Base-by-base conservation (phyloP, 2,329 filamentous ascomycete species). In the Trichoderma simmonsii region DNA sequence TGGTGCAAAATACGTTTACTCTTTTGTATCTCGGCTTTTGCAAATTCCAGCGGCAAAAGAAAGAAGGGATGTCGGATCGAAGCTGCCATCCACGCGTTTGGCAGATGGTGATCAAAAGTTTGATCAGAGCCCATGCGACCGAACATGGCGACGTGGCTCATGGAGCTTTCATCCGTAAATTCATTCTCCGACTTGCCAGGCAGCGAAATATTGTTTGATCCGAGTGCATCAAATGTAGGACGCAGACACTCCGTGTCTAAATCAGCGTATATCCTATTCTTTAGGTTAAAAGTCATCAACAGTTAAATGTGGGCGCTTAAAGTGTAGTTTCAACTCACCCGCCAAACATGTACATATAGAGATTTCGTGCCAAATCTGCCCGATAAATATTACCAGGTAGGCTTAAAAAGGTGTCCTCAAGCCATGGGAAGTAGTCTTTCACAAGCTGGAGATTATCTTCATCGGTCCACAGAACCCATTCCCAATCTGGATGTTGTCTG, bases 311-410 rank as follows among this genome's bases (percentile, higher is more conserved):
- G 43, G 70, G 72, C 7, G 73, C 74, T 18, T 78, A 75, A n/a
- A 74, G 72, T 8, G 77, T 74, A 51, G 43, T 12, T 21, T 28
- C 12, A 62, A 75, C 77, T 71, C 56, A 77, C 75, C 80, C 80
- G 57, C 79, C 79, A 76, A 79, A 81, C 21, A 79, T 77, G 66
- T 81, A 80, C 79, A 81, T 80, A 72, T 81, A 81, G 24, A 81
- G 66, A 66, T 81, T 79, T 18, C 79, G 75, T 32, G 75, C 76
- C 63, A 80, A 65, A 60, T 81, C 80, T 9, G 77, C 79, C 12
- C 78, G 75, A 70, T 79, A 81, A 51, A 81, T 81, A 18, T 77
- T 75, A 12, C 78, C 76, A 3, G 77, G 76, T 14, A 81, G 73
- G 8, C 69, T 74, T 48, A 77, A 70, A 64, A 78, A 81, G n/a